Evolutionary conservation across 2,329 filamentous ascomycete genomes (phyloP).

Genomic region (Xylariaceae sp.): DNA sequence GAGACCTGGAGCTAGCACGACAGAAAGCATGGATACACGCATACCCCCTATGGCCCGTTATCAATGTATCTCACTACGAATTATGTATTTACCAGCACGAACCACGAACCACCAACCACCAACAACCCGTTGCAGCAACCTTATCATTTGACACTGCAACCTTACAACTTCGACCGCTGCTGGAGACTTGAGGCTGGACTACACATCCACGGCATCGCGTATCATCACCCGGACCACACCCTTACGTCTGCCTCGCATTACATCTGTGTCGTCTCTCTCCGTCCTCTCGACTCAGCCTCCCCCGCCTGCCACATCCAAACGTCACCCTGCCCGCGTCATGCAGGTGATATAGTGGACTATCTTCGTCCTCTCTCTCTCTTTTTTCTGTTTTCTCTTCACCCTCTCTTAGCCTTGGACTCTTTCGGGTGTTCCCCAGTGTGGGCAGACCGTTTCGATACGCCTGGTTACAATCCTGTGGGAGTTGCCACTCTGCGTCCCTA

Average conservation of each 20-base stretch:
- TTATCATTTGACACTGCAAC: neutral
- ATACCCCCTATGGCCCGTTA: neutral
- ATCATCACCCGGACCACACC: conserved; percentile 1
- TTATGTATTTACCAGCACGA: neutral
- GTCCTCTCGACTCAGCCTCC: neutral
- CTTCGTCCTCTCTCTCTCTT: neutral
- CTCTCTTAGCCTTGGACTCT: conserved; percentile 5
- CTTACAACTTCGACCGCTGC: neutral
- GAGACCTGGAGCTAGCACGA: neutral
- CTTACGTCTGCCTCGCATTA: neutral
- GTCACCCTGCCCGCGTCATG: conserved; percentile 23
- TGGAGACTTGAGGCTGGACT: neutral
- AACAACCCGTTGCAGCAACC: neutral
- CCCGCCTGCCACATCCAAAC: neutral
- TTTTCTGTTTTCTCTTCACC: neutral
- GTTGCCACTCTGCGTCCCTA: conserved; percentile 7
- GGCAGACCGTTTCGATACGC: conserved; percentile 13
- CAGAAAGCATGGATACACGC: neutral
- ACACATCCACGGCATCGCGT: neutral
- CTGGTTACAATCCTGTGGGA: conserved; percentile 5
- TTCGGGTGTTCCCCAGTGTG: conserved; percentile 14
- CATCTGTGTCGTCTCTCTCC: neutral
- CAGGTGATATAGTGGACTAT: conserved; percentile 24
- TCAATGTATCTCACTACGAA: neutral
- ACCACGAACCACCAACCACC: neutral